phyloP scores from a whole-genome alignment of 163 green algal species.

The Coccomyxa subellipsoidea region DNA sequence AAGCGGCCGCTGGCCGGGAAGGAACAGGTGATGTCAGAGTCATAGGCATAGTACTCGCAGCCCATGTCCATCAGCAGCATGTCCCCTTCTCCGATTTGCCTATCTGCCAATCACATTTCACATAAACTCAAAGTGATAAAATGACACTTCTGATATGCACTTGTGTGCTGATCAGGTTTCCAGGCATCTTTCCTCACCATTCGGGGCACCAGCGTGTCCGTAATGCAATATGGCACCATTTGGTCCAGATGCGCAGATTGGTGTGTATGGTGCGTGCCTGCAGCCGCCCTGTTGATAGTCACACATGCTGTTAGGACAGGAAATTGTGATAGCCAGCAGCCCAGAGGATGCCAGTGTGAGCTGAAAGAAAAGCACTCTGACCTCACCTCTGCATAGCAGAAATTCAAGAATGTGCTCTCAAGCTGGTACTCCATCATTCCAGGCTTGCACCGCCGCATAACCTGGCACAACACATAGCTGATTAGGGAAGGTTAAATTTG shows the following conservation, averaged over 20 bases:
- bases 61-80: slow-evolving; percentile 86
- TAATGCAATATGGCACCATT: slow-evolving; percentile 90
- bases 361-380: background rate
- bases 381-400: slow-evolving; percentile 48
- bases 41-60: slow-evolving; percentile 62
- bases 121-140: too few relatives aligned
- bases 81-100: slow-evolving; percentile 65
- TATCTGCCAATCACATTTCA: slow-evolving; percentile 43
- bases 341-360: background rate
- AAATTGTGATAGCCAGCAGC: background rate
- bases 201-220: slow-evolving; percentile 80
- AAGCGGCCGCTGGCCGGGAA: slow-evolving; percentile 71
- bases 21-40: slow-evolving; percentile 79
- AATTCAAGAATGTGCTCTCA: slow-evolving; percentile 75
- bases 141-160: too few relatives aligned
- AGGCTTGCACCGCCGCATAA: slow-evolving; percentile 47
- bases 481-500: too few relatives aligned
- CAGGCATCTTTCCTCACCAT: slow-evolving; percentile 34
- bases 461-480: too few relatives aligned
- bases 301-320: background rate
- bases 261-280: slow-evolving; percentile 68
- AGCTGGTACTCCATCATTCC: slow-evolving; percentile 88
- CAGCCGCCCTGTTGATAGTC: slow-evolving; percentile 44
- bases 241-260: slow-evolving; percentile 77
- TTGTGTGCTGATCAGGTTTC: background rate